These are phyloP conservation scores for Leccinum subgranulosum DNA, from an alignment of 768 basidiomycete genomes.

Conservation along the genomic window DNA sequence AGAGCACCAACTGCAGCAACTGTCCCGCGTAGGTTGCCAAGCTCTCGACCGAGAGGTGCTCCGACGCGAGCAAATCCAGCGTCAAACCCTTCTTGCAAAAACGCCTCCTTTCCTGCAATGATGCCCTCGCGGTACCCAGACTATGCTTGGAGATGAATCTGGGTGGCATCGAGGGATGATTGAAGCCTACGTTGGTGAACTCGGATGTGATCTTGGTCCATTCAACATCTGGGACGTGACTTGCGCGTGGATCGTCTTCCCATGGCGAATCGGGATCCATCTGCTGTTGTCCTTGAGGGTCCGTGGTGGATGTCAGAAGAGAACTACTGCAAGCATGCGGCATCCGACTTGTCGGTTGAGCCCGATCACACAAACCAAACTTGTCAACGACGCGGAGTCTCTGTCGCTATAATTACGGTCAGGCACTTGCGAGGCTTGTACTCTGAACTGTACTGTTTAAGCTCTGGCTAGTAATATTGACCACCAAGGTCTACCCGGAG, in stretches of 20 bases:
- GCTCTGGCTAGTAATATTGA: neutral
- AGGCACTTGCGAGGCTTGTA: neutral
- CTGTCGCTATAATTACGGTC: neutral
- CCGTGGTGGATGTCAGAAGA: neutral
- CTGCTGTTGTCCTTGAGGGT: neutral
- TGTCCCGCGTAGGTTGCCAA: slow-evolving; percentile 76
- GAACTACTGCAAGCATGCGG: neutral
- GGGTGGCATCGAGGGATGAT: neutral
- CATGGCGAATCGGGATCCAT: slow-evolving; percentile 51
- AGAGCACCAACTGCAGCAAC: slow-evolving; percentile 61
- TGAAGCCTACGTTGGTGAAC: slow-evolving; percentile 61
- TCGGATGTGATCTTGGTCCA: slow-evolving; percentile 67
- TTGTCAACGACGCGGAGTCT: neutral
- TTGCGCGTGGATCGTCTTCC: slow-evolving; percentile 45
- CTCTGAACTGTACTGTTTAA: neutral
- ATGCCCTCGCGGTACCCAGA: slow-evolving; percentile 97
- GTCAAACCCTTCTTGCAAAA: slow-evolving; percentile 90
- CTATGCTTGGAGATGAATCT: slow-evolving; percentile 37
- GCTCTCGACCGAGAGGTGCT: slow-evolving; percentile 67
- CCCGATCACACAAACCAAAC: neutral
- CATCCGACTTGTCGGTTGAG: neutral
- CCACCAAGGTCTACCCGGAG: neutral
- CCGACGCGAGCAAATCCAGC: slow-evolving; percentile 72
- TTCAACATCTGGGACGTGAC: slow-evolving; percentile 46
- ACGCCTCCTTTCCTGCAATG: slow-evolving; percentile 82